phyloP scores from a whole-genome alignment of 345 rosid genomes.

The Eucalyptus curtisii region DNA sequence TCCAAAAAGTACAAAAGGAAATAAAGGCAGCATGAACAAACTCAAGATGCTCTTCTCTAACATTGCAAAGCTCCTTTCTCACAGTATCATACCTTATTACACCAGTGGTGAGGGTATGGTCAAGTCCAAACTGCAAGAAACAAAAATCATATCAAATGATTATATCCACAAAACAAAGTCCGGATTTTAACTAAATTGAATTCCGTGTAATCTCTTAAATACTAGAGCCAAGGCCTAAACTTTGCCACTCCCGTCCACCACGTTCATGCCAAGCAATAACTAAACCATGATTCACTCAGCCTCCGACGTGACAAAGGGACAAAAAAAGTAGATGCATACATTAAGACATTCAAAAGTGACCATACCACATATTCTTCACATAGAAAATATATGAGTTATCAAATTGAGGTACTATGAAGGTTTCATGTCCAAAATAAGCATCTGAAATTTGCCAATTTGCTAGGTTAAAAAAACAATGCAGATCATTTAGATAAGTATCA shows the following conservation, averaged over 20 bases:
- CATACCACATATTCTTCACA: background rate
- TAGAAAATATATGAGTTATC: background rate
- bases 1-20: background rate
- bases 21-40: background rate
- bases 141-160: background rate
- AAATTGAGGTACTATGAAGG: background rate
- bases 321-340: background rate
- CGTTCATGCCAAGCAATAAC: background rate
- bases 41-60: background rate
- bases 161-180: background rate
- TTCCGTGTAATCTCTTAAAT: background rate
- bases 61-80: background rate
- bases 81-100: conserved; percentile 60
- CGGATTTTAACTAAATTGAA: background rate
- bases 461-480: background rate
- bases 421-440: background rate
- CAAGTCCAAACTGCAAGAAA: conserved; percentile 79
- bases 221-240: background rate
- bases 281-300: background rate
- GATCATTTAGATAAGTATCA: background rate
- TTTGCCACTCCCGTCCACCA: background rate
- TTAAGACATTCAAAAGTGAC: background rate
- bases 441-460: background rate
- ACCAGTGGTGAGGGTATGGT: conserved; percentile 93
- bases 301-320: background rate